Evolutionary conservation across 2,329 filamentous ascomycete species (phyloP).

Genomic region (Tolypocladium paradoxum): DNA sequence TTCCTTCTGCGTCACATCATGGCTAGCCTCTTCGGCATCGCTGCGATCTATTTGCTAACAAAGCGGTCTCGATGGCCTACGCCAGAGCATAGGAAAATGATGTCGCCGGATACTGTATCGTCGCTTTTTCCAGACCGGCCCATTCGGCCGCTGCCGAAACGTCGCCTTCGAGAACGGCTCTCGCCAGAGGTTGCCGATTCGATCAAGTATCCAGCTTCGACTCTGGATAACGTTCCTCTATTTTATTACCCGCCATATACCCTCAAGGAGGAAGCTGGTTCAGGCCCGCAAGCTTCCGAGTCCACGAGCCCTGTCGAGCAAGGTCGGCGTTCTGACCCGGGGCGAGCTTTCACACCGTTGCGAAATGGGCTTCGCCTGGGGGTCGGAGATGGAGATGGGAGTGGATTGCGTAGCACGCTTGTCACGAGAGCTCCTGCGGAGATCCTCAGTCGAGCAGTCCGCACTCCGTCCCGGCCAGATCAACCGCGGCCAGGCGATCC

Average conservation of each 20-base stretch:
- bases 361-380: slow-evolving; percentile 33
- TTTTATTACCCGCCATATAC: slow-evolving; percentile 53
- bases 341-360: slow-evolving; percentile 14
- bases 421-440: slow-evolving; percentile 37
- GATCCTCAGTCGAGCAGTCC: slow-evolving; percentile 29
- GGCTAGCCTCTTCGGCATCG: slow-evolving; percentile 5
- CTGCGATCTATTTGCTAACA: slow-evolving; percentile 18
- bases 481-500: slow-evolving; percentile 33
- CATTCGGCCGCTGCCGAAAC: slow-evolving; percentile 85
- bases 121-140: slow-evolving; percentile 79
- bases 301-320: slow-evolving; percentile 12
- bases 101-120: slow-evolving; percentile 67
- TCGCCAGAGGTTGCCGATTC: slow-evolving; percentile 74
- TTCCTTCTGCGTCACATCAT: slow-evolving; percentile 5
- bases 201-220: slow-evolving; percentile 71
- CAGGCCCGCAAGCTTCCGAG: slow-evolving; percentile 8
- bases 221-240: slow-evolving; percentile 58
- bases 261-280: slow-evolving; percentile 34
- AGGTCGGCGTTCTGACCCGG: slow-evolving; percentile 12
- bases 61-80: slow-evolving; percentile 6
- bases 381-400: slow-evolving; percentile 53
- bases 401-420: slow-evolving; percentile 23
- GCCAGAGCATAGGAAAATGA: slow-evolving; percentile 37
- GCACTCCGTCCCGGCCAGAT: slow-evolving; percentile 32
- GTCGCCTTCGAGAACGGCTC: slow-evolving; percentile 75